Percentiles rank a stretch among this genome's conserved stretches.
These are phyloP conservation scores for Isoetes engelmannii DNA, from an alignment of 83 land plant genomes.

Conservation along the genomic window DNA sequence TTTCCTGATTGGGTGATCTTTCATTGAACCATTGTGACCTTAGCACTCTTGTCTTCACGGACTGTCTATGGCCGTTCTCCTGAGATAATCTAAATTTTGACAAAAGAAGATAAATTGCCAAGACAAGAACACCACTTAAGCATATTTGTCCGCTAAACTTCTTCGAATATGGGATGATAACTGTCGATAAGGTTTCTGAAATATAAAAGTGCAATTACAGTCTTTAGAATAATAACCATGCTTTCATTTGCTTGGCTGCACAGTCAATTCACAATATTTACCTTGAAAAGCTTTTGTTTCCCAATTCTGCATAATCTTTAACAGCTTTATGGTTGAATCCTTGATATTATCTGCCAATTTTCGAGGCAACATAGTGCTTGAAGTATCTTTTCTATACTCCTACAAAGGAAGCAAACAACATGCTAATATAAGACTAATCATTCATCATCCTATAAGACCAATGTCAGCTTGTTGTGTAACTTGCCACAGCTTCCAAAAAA, in stretches of 20 bases:
- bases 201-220: not conserved
- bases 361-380: too few relatives aligned
- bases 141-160: not conserved
- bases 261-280: not conserved
- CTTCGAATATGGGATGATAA: not conserved
- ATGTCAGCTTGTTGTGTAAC: too few relatives aligned
- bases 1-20: not conserved
- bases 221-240: not conserved
- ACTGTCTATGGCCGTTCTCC: not conserved
- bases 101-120: not conserved
- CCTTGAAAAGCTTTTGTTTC: not conserved
- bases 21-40: conserved; percentile 11
- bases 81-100: not conserved
- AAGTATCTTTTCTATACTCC: too few relatives aligned
- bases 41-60: conserved; percentile 1
- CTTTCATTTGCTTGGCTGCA: not conserved
- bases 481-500: too few relatives aligned
- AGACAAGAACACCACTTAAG: not conserved
- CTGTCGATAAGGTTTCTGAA: not conserved
- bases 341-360: too few relatives aligned
- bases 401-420: too few relatives aligned
- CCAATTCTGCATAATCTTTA: not conserved
- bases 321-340: not conserved
- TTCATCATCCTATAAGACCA: too few relatives aligned
- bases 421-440: too few relatives aligned